Percentiles rank a stretch among this genome's conserved stretches.
phyloP scores from a whole-genome alignment of 176 grass and related monocot species.

The Triticum turgidum region DNA sequence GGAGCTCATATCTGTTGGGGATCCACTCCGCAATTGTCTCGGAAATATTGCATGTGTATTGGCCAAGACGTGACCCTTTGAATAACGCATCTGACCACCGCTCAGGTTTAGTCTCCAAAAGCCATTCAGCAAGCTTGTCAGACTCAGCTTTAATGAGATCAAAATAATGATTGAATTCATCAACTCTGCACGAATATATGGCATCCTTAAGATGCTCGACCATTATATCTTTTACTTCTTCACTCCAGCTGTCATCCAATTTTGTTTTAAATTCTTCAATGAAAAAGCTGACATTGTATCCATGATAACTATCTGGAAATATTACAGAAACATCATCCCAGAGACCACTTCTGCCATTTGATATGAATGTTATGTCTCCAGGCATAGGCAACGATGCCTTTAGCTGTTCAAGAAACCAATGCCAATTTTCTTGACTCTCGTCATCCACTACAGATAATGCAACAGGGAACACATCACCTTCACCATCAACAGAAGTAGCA shows the following conservation, averaged over 20 bases:
- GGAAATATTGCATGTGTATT: slow-evolving; percentile 52
- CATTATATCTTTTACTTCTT: slow-evolving; percentile 66
- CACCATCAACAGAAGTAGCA: slow-evolving; percentile 72
- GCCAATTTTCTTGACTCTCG: slow-evolving; percentile 64
- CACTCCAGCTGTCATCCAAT: slow-evolving; percentile 56
- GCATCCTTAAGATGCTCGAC: slow-evolving; percentile 53
- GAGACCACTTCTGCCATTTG: slow-evolving; percentile 53
- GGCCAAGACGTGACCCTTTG: slow-evolving; percentile 60
- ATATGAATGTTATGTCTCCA: slow-evolving; percentile 62
- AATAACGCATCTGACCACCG: slow-evolving; percentile 78
- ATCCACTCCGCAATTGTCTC: slow-evolving; percentile 65
- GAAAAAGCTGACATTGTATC: slow-evolving; percentile 57
- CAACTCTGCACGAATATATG: slow-evolving; percentile 54
- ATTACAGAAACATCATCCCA: slow-evolving; percentile 47
- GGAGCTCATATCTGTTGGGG: slow-evolving; percentile 57
- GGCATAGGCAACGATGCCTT: slow-evolving; percentile 48
- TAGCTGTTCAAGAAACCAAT: slow-evolving; percentile 74
- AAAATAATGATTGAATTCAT: slow-evolving; percentile 62
- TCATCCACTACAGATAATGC: slow-evolving; percentile 58
- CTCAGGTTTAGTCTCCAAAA: slow-evolving; percentile 68
- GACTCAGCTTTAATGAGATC: slow-evolving; percentile 66
- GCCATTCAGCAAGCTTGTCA: slow-evolving; percentile 68
- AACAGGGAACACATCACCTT: slow-evolving; percentile 63
- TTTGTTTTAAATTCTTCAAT: slow-evolving; percentile 70
- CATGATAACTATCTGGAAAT: slow-evolving; percentile 61